phyloP scores from a whole-genome alignment of 1,284 basidiomycete species.

The Moesziomyces antarcticus region DNA sequence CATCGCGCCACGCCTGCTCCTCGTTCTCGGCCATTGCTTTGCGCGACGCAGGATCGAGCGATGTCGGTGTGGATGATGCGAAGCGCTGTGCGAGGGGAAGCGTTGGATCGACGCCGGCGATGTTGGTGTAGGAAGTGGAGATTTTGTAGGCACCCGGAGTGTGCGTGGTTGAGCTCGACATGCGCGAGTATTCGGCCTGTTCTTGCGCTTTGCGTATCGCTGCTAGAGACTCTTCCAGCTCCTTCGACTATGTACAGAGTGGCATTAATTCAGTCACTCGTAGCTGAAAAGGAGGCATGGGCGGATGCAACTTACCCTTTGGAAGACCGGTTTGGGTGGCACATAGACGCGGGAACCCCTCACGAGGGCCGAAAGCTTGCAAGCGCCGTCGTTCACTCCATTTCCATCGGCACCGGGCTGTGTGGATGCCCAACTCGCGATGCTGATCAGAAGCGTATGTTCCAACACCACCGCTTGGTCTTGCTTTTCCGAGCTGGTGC shows the following conservation, averaged over 20 bases:
- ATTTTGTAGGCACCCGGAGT: constrained; percentile 12
- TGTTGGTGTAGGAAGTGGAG: constrained; percentile 27
- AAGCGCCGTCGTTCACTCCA: background rate
- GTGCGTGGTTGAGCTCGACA: constrained; percentile 18
- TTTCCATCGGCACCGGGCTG: background rate
- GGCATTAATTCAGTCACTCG: too few relatives aligned
- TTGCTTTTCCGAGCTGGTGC: background rate
- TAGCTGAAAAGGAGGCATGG: background rate
- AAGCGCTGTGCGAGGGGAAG: constrained; percentile 28
- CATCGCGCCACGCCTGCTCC: constrained; percentile 39
- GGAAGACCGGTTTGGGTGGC: constrained; percentile 31
- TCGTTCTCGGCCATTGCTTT: constrained; percentile 3
- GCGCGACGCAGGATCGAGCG: constrained; percentile 2
- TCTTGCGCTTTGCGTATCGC: constrained; percentile 36
- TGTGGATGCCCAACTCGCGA: constrained; percentile 15
- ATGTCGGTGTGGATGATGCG: constrained; percentile 1
- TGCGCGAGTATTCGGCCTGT: constrained; percentile 36
- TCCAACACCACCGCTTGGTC: constrained; percentile 13
- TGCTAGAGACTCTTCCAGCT: constrained; percentile 30
- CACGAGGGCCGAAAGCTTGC: constrained; percentile 29
- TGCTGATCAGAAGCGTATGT: constrained; percentile 15
- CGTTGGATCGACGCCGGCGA: constrained; percentile 35
- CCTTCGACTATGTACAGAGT: constrained; percentile 11
- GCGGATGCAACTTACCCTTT: constrained; percentile 1
- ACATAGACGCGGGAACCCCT: constrained; percentile 17